A percentile compares a stretch with the other conserved stretches of the same genome.
phyloP scores from a whole-genome alignment of 345 rosid species.

The Citrus mangshanensis region DNA sequence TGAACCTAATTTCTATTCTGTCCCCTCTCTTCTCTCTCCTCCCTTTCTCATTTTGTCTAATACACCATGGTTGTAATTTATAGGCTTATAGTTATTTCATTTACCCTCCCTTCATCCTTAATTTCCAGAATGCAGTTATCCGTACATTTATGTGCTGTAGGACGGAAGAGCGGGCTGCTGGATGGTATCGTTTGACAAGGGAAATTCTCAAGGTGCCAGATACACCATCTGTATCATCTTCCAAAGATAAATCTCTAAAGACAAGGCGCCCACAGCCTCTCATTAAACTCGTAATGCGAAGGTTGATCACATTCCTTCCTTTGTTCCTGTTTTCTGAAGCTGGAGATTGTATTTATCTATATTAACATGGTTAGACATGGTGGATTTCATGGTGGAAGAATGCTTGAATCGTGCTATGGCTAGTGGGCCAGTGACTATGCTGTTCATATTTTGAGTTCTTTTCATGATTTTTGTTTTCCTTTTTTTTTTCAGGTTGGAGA shows the following conservation, averaged over 20 bases:
- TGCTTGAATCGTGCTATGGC: neutral
- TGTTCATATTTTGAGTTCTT: neutral
- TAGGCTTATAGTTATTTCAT: neutral
- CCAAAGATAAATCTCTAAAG: slow-evolving; percentile 83
- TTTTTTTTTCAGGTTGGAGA: slow-evolving; percentile 68
- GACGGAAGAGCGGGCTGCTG: slow-evolving; percentile 94
- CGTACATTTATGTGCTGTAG: slow-evolving; percentile 34
- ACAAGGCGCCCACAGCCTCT: slow-evolving; percentile 94
- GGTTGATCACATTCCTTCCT: slow-evolving; percentile 42
- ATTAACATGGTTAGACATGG: neutral
- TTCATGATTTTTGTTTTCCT: slow-evolving; percentile 2
- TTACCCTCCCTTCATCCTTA: neutral
- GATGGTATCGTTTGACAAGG: slow-evolving; percentile 98
- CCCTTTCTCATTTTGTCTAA: neutral
- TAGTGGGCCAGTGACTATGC: neutral
- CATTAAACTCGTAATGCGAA: slow-evolving; percentile 97
- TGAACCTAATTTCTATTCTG: neutral
- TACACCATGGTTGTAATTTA: neutral
- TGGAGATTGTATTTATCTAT: neutral
- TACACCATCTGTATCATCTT: slow-evolving; percentile 66
- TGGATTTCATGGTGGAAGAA: neutral
- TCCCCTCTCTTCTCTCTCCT: neutral
- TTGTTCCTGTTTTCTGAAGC: neutral
- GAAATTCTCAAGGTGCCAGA: slow-evolving; percentile 97
- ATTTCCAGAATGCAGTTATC: neutral